Percentiles rank a stretch among this genome's conserved stretches.
Conservation (phyloP, 2,329 filamentous ascomycete species). For the Didymella pomorum region DNA sequence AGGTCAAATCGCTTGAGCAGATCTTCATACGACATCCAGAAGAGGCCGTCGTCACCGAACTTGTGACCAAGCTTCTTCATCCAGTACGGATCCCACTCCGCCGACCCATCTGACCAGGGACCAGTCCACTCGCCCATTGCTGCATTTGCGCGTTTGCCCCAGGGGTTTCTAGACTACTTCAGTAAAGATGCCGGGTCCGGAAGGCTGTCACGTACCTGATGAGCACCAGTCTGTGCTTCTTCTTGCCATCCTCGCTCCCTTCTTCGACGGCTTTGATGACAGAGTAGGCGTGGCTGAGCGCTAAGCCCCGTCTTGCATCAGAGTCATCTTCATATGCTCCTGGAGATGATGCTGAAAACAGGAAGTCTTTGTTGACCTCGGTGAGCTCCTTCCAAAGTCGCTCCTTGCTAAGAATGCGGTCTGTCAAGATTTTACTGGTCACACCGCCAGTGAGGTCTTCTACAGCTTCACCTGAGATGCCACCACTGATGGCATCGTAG, state of each 20-base stretch:
- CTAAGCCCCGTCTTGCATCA: constrained; percentile 57
- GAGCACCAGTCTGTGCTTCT: constrained; percentile 63
- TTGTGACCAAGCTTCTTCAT: constrained; percentile 73
- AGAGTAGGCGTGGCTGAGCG: constrained; percentile 62
- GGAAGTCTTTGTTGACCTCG: constrained; percentile 76
- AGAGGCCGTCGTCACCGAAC: constrained; percentile 77
- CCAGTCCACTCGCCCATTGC: constrained; percentile 73
- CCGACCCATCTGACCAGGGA: constrained; percentile 80
- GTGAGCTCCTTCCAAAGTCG: constrained; percentile 84
- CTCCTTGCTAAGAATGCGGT: constrained; percentile 77
- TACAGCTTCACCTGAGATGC: constrained; percentile 64
- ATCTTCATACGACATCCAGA: constrained; percentile 69
- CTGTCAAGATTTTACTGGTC: constrained; percentile 70
- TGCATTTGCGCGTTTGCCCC: constrained; percentile 67
- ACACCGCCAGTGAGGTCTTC: constrained; percentile 72
- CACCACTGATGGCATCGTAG: constrained; percentile 76
- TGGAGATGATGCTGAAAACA: constrained; percentile 67
- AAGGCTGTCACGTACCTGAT: constrained; percentile 56
- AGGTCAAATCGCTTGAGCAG: constrained; percentile 64
- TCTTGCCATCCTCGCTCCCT: constrained; percentile 49
- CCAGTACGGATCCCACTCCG: constrained; percentile 84
- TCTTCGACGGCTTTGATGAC: constrained; percentile 66
- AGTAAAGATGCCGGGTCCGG: background rate
- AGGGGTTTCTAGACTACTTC: constrained; percentile 69
- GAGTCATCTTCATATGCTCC: constrained; percentile 69